Evolutionary conservation across 495 filamentous ascomycete genomes (phyloP), one percentile per base, ranked within the genome.

Genomic region (Aspergillus heteromorphus): DNA sequence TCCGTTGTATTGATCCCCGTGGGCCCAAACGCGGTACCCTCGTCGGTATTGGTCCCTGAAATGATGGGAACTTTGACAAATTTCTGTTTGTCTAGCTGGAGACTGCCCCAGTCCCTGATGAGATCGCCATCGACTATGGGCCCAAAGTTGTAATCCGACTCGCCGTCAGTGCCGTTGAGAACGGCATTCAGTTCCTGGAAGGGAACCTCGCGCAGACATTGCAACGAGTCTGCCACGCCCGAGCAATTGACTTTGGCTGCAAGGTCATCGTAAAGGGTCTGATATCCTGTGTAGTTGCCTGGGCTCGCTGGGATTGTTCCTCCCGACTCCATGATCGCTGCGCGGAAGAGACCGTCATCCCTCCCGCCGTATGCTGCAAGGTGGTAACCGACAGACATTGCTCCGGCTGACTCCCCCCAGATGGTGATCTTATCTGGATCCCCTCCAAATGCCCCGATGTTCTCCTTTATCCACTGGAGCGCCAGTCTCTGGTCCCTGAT

Each of bases 381-480:
- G n/a, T 56, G 54, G 9, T 25, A 25, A 6, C 54, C 54, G 7
- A 56, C 54, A 1, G 54, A 56, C 54, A 56, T 51, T 14, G 27
- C 54, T 5, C 54, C 54, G 17, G 43, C 43, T 16, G 43, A 47
- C 57, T 89, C 83, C 48, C 86, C 87, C 79, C 83, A 86, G 57
- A 88, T 85, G 31, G 84, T 87, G 14, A 89, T 82, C 45, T 82
- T 73, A 54, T 74, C 76, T 1, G 78, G 74, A 42, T 82, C 75
- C 1, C 82, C 79, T 8, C 79, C 74, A 59, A 84, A 83, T 6
- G 70, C 66, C 2, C 53, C 72, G 49, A 85, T 84, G 40, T 83
- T 80, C 40, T 82, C 78, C 34, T 78, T 69, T 4, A 86, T 64
- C 84, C 83, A 87, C 19, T 82, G 75, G 30, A 87, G 63, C 0